Conservation (phyloP, 768 basidiomycete species). For the Hericium rajendrae region DNA sequence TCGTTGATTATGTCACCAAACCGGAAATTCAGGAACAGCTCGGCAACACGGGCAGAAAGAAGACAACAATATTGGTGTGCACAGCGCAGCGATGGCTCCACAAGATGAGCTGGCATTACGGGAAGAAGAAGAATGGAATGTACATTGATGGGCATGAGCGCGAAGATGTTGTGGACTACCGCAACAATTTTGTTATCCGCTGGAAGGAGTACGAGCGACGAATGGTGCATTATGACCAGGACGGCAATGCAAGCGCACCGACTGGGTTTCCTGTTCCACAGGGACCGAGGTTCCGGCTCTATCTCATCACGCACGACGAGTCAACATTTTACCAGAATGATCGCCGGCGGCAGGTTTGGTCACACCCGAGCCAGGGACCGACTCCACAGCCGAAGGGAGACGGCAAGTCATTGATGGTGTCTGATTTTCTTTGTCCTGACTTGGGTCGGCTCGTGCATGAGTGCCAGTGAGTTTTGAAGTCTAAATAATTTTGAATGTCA, state of each 20-base stretch:
- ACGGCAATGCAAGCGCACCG: too few species aligned
- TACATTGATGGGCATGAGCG: conserved; percentile 29
- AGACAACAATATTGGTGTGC: conserved; percentile 17
- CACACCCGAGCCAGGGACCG: conserved; percentile 14
- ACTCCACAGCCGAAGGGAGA: conserved; percentile 26
- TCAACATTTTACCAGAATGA: conserved; percentile 28
- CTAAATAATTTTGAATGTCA: background rate
- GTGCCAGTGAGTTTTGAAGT: conserved; percentile 11
- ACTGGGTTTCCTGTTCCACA: too few species aligned
- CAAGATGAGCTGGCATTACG: conserved; percentile 24
- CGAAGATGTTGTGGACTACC: conserved; percentile 26
- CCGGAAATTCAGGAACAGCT: conserved; percentile 22
- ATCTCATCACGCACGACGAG: too few species aligned
- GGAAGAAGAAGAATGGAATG: conserved; percentile 23
- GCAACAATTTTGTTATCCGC: background rate
- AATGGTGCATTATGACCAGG: too few species aligned
- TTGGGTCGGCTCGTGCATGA: conserved; percentile 20
- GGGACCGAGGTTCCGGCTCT: too few species aligned
- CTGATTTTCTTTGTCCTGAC: conserved; percentile 15
- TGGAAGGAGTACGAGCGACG: too few species aligned
- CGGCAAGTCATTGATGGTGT: conserved; percentile 3
- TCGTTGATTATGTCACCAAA: conserved; percentile 6
- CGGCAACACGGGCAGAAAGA: conserved; percentile 23
- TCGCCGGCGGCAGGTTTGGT: conserved; percentile 20
- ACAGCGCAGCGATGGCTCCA: conserved; percentile 32